Evolutionary conservation across 768 basidiomycete genomes (phyloP), one percentile per base, ranked within the genome.

Genomic region (Mycena latifolia): DNA sequence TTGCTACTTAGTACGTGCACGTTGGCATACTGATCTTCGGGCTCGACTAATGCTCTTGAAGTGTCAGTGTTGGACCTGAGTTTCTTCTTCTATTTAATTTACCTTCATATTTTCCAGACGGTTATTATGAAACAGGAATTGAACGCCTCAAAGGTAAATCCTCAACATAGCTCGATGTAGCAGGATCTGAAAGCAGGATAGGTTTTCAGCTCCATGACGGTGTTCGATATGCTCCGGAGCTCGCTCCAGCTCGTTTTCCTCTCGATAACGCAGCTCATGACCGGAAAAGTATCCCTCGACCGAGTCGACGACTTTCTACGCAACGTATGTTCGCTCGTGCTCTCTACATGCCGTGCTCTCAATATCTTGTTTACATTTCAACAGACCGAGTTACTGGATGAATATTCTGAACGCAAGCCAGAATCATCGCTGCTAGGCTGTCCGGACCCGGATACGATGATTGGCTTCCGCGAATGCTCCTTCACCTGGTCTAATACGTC

Each of bases 241-340:
- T 80, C 82, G 5, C 85, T 89, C 58, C 77, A 79, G 74, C 81
- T 76, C 72, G 72, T 76, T 2, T 73, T 80, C 63, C 65, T 72
- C 17, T 64, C 77, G 22, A 25, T 77, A 73, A 65, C 66, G 69
- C 25, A 65, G 77, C 28, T 63, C 6, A 61, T 74, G 35, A 66
- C 76, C 76, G 88, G 83, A 57, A 89, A 88, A 75, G 90, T 93
- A 5, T 90, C 90, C 2, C 71, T 92, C 8, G 85, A 87, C 56
- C 85, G 92, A 73, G 67, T 85, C 1, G 71, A 81, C 27, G 75
- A 79, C 31, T 84, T 84, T 66, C 67, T 85, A 37, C 71, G 75
- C 25, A 77, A 82, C 28, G 82, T 82, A 28, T 3, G 75, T 66
- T 18, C 35, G 29, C 18, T 46, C 28, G 20, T n/a, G 20, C 39